These are phyloP conservation scores for Pythium plurisporium DNA, from an alignment of 352 stramenopile genomes.

Conservation along the genomic window DNA sequence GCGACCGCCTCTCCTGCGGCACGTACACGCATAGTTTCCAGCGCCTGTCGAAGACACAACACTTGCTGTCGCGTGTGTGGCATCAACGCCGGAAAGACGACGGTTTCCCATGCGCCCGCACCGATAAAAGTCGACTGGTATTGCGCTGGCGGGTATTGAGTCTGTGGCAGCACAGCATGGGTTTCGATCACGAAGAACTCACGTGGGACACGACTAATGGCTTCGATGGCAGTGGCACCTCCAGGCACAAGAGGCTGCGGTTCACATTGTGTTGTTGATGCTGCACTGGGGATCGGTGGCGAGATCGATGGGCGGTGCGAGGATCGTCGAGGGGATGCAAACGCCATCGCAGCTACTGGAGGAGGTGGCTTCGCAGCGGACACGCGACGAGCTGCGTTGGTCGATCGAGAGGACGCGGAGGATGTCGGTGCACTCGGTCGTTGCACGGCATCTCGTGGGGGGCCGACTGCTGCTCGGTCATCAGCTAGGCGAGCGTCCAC, in stretches of 20 bases:
- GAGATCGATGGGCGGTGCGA: conserved; percentile 1
- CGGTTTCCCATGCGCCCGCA: conserved; percentile 52
- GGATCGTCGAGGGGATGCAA: conserved; percentile 5
- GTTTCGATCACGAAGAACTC: conserved; percentile 81
- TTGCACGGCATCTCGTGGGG: conserved; percentile 1
- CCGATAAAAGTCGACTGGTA: conserved; percentile 54
- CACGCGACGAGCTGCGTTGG: conserved; percentile 3
- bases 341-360: background rate
- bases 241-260: background rate
- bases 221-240: conserved; percentile 11
- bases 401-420: background rate
- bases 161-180: conserved; percentile 45
- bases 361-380: conserved; percentile 5
- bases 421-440: background rate
- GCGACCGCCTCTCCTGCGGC: background rate
- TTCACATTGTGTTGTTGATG: background rate
- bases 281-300: background rate
- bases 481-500: background rate
- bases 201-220: conserved; percentile 40
- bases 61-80: conserved; percentile 70
- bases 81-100: conserved; percentile 66
- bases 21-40: conserved; percentile 48
- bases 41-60: conserved; percentile 49
- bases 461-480: background rate
- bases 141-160: conserved; percentile 46